Percentiles rank a stretch among this genome's conserved stretches.
These are phyloP conservation scores for Allantophomopsis lycopodina DNA, from an alignment of 2,329 filamentous ascomycete genomes.

Conservation along the genomic window DNA sequence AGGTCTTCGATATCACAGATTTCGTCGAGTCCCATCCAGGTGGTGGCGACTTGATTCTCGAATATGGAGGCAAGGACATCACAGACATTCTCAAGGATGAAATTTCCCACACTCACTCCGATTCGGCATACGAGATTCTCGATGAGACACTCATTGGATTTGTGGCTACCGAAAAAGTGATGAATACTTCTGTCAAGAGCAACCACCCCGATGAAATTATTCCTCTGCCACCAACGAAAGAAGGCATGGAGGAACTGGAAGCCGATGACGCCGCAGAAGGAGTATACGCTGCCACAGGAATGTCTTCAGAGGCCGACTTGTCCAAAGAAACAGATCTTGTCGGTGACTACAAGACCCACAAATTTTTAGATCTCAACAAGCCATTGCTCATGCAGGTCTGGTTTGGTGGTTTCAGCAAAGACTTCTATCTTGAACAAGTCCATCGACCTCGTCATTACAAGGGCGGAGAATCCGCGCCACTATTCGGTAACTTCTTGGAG, in stretches of 20 bases:
- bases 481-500: conserved; percentile 98
- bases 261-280: conserved; percentile 16
- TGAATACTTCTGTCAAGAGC: conserved; percentile 21
- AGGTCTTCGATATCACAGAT: conserved; percentile 89
- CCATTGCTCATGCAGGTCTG: conserved; percentile 83
- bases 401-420: conserved; percentile 75
- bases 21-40: conserved; percentile 88
- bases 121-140: conserved; percentile 90
- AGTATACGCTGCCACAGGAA: conserved; percentile 57
- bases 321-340: conserved; percentile 67
- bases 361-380: conserved; percentile 80
- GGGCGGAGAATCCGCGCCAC: conserved; percentile 77
- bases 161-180: conserved; percentile 39
- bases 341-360: conserved; percentile 75
- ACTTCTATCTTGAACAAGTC: conserved; percentile 95
- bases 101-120: conserved; percentile 72
- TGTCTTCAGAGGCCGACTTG: conserved; percentile 80
- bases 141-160: conserved; percentile 81
- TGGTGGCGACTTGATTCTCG: conserved; percentile 74
- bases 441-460: conserved; percentile 93
- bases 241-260: conserved; percentile 31
- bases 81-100: conserved; percentile 70
- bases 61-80: conserved; percentile 83
- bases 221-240: conserved; percentile 32
- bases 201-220: conserved; percentile 26